These are phyloP conservation scores for Rhizopogon vesiculosus DNA, from an alignment of 768 basidiomycete genomes.

Conservation along the genomic window DNA sequence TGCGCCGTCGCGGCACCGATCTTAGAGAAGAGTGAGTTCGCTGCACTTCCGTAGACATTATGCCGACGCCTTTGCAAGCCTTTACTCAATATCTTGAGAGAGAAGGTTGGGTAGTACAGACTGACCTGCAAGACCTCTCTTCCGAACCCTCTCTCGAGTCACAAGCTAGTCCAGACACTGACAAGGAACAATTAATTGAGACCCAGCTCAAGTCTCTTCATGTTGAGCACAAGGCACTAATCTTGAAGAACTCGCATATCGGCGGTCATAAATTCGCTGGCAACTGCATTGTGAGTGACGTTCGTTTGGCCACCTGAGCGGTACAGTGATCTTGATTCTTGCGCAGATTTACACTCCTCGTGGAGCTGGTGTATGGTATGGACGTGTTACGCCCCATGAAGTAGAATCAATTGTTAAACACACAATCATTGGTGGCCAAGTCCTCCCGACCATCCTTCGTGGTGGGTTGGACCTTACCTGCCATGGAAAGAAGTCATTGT, in stretches of 20 bases:
- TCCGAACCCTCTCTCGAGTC: constrained; percentile 24
- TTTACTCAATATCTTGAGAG: constrained; percentile 58
- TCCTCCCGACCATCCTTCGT: constrained; percentile 81
- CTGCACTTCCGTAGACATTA: background rate
- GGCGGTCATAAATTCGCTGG: constrained; percentile 94
- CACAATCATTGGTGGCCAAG: constrained; percentile 80
- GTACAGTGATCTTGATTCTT: background rate
- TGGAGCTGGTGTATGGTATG: constrained; percentile 89
- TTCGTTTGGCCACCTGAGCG: background rate
- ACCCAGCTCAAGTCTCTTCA: constrained; percentile 42
- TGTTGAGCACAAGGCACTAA: constrained; percentile 64
- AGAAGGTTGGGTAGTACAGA: constrained; percentile 73
- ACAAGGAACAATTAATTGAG: constrained; percentile 40
- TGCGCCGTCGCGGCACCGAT: constrained; percentile 86
- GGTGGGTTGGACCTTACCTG: constrained; percentile 78
- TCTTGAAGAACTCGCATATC: constrained; percentile 84
- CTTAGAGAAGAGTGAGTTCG: constrained; percentile 61
- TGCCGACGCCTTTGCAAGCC: constrained; percentile 34
- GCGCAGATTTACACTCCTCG: constrained; percentile 79
- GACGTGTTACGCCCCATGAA: constrained; percentile 87
- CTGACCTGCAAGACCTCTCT: constrained; percentile 59
- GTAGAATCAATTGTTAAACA: constrained; percentile 81
- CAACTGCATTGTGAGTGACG: constrained; percentile 75
- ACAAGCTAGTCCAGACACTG: constrained; percentile 33
- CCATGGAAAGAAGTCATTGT: constrained; percentile 61